phyloP scores from a whole-genome alignment of 371 early-diverging fungal genomes.

The Mortierella sp. region DNA sequence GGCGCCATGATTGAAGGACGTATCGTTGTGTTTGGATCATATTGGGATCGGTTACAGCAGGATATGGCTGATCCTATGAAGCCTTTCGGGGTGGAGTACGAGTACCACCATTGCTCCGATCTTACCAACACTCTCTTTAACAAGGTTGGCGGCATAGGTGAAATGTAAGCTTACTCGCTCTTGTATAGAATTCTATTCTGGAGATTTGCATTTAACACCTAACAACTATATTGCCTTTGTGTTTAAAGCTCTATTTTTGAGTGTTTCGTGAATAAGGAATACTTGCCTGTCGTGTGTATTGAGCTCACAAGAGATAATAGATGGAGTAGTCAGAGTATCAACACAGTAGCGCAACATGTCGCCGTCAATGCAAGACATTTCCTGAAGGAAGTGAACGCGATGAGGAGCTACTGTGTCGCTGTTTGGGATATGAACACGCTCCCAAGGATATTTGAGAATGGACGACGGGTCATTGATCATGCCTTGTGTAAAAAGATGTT shows the following conservation, averaged over 20 bases:
- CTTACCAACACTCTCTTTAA: conserved; percentile 22
- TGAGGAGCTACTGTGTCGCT: conserved; percentile 49
- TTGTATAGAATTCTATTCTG: neutral
- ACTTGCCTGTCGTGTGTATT: conserved; percentile 45
- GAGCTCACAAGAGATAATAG: conserved; percentile 43
- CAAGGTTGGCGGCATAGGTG: conserved; percentile 38
- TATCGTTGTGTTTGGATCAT: conserved; percentile 78
- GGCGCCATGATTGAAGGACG: conserved; percentile 82
- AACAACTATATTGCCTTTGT: neutral
- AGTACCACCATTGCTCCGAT: conserved; percentile 43
- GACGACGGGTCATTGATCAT: conserved; percentile 44
- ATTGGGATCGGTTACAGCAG: conserved; percentile 79
- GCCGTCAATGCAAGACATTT: conserved; percentile 30
- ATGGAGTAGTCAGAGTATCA: conserved; percentile 26
- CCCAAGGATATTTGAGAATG: conserved; percentile 44
- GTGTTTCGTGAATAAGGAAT: conserved; percentile 47
- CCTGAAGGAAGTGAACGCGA: conserved; percentile 31
- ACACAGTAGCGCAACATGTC: conserved; percentile 41
- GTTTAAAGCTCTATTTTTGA: conserved; percentile 40
- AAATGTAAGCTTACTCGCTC: conserved; percentile 22
- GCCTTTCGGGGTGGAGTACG: conserved; percentile 34
- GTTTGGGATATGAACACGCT: conserved; percentile 49
- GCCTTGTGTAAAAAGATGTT: conserved; percentile 50
- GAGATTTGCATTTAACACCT: neutral
- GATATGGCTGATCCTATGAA: conserved; percentile 58